Conservation (phyloP, 2,329 filamentous ascomycete genomes). For the Blastomyces gilchristii region DNA sequence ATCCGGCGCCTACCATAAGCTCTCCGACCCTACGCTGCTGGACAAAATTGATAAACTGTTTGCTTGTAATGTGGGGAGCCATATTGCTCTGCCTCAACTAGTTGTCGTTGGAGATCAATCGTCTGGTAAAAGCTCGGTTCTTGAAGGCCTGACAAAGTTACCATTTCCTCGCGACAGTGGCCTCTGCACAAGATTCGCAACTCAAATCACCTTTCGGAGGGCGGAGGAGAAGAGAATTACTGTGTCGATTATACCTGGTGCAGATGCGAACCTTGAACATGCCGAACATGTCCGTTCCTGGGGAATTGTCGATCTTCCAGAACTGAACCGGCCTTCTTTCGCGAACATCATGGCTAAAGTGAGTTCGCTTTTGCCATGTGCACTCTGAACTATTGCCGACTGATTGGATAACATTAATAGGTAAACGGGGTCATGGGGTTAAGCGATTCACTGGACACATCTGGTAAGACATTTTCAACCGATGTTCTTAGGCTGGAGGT, state of each 20-base stretch:
- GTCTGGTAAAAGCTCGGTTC: conserved; percentile 26
- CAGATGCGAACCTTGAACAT: conserved; percentile 9
- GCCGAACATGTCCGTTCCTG: conserved; percentile 19
- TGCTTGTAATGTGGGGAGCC: conserved; percentile 25
- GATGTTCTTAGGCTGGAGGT: conserved; percentile 38
- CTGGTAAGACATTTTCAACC: conserved; percentile 18
- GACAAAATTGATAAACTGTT: conserved; percentile 30
- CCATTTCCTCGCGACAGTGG: conserved; percentile 31
- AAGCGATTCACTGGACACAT: conserved; percentile 16
- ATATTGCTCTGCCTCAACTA: conserved; percentile 25
- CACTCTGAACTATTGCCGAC: background rate
- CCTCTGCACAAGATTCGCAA: conserved; percentile 28
- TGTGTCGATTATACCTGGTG: conserved; percentile 32
- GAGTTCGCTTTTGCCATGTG: background rate
- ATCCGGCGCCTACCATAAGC: conserved; percentile 24
- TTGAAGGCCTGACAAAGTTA: conserved; percentile 23
- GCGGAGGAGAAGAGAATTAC: conserved; percentile 36
- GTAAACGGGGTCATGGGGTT: conserved; percentile 22
- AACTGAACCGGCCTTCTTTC: conserved; percentile 18
- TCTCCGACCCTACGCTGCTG: conserved; percentile 22
- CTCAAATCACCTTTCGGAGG: too few relatives aligned
- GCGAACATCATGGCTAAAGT: conserved; percentile 17
- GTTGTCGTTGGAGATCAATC: conserved; percentile 24
- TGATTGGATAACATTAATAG: conserved; percentile 10
- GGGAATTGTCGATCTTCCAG: conserved; percentile 16